Evolutionary conservation across 441 rosid genomes (phyloP), one percentile per base, ranked within the genome.

Genomic region (Mallotus japonicus): DNA sequence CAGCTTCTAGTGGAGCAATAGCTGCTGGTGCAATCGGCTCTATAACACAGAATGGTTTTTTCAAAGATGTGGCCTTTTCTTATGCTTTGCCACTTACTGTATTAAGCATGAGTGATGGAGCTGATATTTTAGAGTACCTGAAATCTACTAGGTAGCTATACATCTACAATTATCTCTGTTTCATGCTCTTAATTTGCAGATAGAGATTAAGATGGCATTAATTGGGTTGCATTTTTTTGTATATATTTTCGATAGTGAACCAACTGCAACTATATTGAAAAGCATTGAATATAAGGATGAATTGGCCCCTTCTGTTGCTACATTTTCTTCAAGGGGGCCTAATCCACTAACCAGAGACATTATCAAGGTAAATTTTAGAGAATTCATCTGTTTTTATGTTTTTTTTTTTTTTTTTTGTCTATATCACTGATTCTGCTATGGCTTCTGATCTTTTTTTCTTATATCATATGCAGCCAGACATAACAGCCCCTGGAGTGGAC

Each of bases 261-360:
- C 89, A 44, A 81, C 78, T 19, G 87, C 85, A 42, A 73, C 73
- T 4, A 86, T 88, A 62, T 22, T 63, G 14, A 84, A 75, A 77
- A 86, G 77, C 37, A 17, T 0, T 14, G 71, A 59, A 12, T 28
- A 3, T 3, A 73, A 60, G 3, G 80, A 85, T 72, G 53, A 24
- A 40, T 53, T 75, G 0, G 80, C 86, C 6, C 90, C 90, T 0
- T 16, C 32, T 10, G 86, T 85, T 19, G 84, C 37, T 63, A 74
- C 84, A 8, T 86, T 86, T 76, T 88, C 87, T 7, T 85, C 88
- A 15, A 80, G 90, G 40, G 92, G 92, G 8, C 89, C 90, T 16
- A 86, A 81, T 40, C 62, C 80, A 0, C 69, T 84, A 17, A 76
- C 83, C 6, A 14, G 5, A 5, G 89, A 88, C 70, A 81, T 88